Percentiles rank a stretch among this genome's conserved stretches.
phyloP scores from a whole-genome alignment of 2,329 filamentous ascomycete species.

The Alternaria triticimaculans region DNA sequence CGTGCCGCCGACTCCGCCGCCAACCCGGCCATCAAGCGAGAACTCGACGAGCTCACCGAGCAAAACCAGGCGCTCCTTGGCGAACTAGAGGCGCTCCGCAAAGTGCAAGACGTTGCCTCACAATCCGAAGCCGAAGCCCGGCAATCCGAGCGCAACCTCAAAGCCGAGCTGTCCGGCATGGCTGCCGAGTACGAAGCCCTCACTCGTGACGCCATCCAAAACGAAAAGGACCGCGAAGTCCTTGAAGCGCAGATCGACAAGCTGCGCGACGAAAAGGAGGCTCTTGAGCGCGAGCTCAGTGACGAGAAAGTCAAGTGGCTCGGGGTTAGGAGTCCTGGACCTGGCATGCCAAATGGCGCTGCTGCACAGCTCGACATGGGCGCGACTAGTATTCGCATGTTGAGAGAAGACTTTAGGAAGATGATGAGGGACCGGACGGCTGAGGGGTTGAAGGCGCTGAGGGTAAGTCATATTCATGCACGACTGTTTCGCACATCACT shows the following conservation, averaged over 20 bases:
- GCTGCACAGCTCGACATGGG: constrained; percentile 50
- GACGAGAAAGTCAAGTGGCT: constrained; percentile 73
- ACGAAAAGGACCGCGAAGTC: constrained; percentile 72
- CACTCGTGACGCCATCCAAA: constrained; percentile 72
- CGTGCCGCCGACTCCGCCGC: constrained; percentile 70
- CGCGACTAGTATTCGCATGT: constrained; percentile 70
- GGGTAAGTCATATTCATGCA: constrained; percentile 52
- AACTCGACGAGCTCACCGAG: constrained; percentile 63
- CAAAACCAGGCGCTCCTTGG: constrained; percentile 51
- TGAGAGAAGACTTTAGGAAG: constrained; percentile 79
- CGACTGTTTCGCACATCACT: constrained; percentile 8
- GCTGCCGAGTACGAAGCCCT: constrained; percentile 73
- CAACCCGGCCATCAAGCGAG: constrained; percentile 63
- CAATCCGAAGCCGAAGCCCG: constrained; percentile 45
- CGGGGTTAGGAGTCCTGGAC: constrained; percentile 61
- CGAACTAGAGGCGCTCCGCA: constrained; percentile 54
- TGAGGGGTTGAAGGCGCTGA: constrained; percentile 69
- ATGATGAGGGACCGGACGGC: constrained; percentile 77
- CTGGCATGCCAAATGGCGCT: constrained; percentile 42
- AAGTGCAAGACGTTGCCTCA: constrained; percentile 44
- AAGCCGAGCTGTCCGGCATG: constrained; percentile 71
- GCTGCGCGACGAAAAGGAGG: constrained; percentile 68
- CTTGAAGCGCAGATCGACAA: constrained; percentile 69
- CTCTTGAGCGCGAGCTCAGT: constrained; percentile 67
- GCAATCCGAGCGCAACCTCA: constrained; percentile 57